Evolutionary conservation across 805 yeast species (phyloP).

Genomic region (Komagataella pastoris): DNA sequence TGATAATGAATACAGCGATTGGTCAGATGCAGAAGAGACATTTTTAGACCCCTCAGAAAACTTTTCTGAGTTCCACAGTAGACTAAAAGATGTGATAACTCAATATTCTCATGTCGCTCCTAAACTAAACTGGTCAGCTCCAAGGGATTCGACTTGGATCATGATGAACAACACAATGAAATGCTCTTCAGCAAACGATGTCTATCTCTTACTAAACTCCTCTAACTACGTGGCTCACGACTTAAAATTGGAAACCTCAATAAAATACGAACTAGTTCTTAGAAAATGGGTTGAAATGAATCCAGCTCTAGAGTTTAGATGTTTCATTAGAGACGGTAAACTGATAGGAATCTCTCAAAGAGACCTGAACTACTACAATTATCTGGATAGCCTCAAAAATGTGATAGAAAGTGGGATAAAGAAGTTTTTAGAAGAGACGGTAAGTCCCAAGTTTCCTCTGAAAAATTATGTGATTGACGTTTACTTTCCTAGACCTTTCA

Average conservation of each 20-base stretch:
- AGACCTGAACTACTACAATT: constrained; percentile 74
- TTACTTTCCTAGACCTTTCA: constrained; percentile 66
- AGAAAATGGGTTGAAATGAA: constrained; percentile 75
- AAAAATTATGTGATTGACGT: constrained; percentile 61
- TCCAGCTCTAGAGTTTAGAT: constrained; percentile 86
- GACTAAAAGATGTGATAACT: constrained; percentile 30
- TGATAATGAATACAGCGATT: constrained; percentile 62
- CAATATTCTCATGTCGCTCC: constrained; percentile 61
- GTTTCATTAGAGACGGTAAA: constrained; percentile 54
- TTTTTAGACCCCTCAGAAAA: constrained; percentile 26
- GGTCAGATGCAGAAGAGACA: constrained; percentile 37
- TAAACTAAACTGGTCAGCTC: constrained; percentile 94
- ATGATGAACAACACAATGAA: constrained; percentile 61
- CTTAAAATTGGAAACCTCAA: constrained; percentile 15
- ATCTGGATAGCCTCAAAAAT: constrained; percentile 37
- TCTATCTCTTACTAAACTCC: constrained; percentile 71
- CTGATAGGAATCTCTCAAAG: constrained; percentile 74
- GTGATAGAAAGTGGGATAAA: constrained; percentile 34
- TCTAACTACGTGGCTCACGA: constrained; percentile 86
- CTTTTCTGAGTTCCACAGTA: constrained; percentile 49
- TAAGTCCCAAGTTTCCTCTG: constrained; percentile 38
- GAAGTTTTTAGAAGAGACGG: constrained; percentile 36
- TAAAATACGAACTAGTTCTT: constrained; percentile 53
- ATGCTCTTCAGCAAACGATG: constrained; percentile 59
- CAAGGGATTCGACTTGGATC: constrained; percentile 92